These are phyloP conservation scores for Endotrypanum monterogeii DNA, from an alignment of 208 protist genomes.

Conservation along the genomic window DNA sequence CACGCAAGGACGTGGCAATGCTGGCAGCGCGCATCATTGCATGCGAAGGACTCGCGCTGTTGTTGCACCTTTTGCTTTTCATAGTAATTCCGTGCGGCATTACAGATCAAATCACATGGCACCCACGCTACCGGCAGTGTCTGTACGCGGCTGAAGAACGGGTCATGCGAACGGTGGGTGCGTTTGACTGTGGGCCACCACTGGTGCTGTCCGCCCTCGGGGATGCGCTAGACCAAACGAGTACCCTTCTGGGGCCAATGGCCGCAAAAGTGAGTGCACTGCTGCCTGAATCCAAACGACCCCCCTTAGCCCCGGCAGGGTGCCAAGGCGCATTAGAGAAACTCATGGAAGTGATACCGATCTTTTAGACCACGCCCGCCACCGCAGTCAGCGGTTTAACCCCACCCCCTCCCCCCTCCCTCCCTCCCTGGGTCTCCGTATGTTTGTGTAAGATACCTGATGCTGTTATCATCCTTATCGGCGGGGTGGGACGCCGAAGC, in stretches of 20 bases:
- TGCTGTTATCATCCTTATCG: too few species aligned
- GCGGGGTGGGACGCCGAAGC: too few species aligned
- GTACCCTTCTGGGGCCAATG: conserved; percentile 13
- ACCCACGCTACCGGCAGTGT: conserved; percentile 23
- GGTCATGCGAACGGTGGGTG: conserved; percentile 18
- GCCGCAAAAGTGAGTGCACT: conserved; percentile 27
- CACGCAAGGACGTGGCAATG: conserved; percentile 6
- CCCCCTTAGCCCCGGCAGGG: conserved; percentile 16
- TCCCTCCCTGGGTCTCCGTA: too few species aligned
- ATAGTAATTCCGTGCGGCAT: conserved; percentile 21
- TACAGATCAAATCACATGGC: conserved; percentile 27
- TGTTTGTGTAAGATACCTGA: too few species aligned
- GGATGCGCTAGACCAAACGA: conserved; percentile 22
- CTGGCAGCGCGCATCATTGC: conserved; percentile 21
- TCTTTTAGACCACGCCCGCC: conserved; percentile 6
- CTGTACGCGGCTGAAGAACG: conserved; percentile 27
- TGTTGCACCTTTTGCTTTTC: conserved; percentile 23
- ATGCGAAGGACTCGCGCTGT: conserved; percentile 21
- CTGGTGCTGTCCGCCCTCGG: conserved; percentile 7
- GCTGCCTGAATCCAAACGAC: conserved; percentile 16
- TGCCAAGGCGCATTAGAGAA: conserved; percentile 33
- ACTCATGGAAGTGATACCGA: conserved; percentile 23
- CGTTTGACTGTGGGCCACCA: conserved; percentile 26
- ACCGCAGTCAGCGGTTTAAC: too few species aligned
- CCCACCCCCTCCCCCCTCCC: too few species aligned